These are phyloP conservation scores for Heracleum sosnowskyi DNA, from an alignment of 129 eudicot genomes.

Conservation along the genomic window DNA sequence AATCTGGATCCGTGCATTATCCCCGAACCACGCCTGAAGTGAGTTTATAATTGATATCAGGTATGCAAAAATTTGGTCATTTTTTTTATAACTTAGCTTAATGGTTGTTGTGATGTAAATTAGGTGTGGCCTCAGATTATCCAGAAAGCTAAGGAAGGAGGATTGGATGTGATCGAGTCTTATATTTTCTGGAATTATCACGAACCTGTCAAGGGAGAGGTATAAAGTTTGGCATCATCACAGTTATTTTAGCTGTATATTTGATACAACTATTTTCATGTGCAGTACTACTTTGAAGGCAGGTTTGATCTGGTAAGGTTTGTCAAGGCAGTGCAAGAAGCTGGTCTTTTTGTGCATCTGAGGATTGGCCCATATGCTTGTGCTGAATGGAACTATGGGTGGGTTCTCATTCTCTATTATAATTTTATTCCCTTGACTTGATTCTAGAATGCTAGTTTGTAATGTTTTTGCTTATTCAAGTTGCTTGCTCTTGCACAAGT, in stretches of 20 bases:
- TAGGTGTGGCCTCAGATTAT: conserved; percentile 73
- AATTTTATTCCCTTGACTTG: not conserved
- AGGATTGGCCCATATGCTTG: conserved; percentile 84
- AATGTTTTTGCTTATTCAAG: too few species aligned
- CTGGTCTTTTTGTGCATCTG: conserved; percentile 75
- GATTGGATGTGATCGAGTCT: conserved; percentile 69
- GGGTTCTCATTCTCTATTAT: conserved; percentile 9
- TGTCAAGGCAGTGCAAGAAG: conserved; percentile 61
- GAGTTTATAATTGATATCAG: too few species aligned
- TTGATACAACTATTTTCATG: not conserved
- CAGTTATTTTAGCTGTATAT: not conserved
- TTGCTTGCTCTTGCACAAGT: too few species aligned
- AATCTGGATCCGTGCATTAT: too few species aligned
- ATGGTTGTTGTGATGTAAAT: conserved; percentile 16
- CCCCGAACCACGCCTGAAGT: too few species aligned
- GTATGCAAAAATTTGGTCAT: too few species aligned
- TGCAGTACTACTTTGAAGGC: conserved; percentile 68
- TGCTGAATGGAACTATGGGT: conserved; percentile 93
- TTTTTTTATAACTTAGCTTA: conserved; percentile 1
- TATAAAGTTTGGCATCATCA: conserved; percentile 10
- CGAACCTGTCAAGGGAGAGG: conserved; percentile 78
- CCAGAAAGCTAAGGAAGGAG: conserved; percentile 69
- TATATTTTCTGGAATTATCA: conserved; percentile 85
- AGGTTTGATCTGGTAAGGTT: conserved; percentile 70
- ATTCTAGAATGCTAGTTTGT: too few species aligned